Evolutionary conservation across 2,329 filamentous ascomycete genomes (phyloP).

Genomic region (Teratosphaeria gauchensis): DNA sequence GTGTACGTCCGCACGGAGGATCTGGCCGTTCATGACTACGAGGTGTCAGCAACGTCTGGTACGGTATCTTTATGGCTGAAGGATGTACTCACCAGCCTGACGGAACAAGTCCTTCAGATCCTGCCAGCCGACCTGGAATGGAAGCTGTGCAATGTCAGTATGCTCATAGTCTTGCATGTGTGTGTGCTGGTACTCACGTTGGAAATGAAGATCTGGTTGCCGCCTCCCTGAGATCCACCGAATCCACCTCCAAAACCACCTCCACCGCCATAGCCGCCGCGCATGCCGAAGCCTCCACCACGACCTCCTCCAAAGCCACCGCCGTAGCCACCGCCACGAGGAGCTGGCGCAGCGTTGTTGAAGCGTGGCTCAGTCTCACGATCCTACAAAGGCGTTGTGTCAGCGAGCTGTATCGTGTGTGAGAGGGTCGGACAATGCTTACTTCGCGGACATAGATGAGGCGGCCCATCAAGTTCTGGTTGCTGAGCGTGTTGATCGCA

Average conservation of each 20-base stretch:
- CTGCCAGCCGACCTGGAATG: constrained; percentile 96
- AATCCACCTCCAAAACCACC: constrained; percentile 37
- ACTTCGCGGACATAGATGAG: constrained; percentile 98
- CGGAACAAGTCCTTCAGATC: constrained; percentile 98
- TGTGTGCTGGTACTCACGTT: constrained; percentile 66
- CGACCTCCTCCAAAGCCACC: constrained; percentile 23
- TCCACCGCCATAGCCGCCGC: constrained; percentile 45
- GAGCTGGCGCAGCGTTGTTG: constrained; percentile 36
- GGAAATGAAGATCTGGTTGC: constrained; percentile 90
- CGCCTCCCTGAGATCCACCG: constrained; percentile 48
- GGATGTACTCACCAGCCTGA: constrained; percentile 70
- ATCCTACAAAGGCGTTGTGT: constrained; percentile 49
- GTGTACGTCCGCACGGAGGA: constrained; percentile 93
- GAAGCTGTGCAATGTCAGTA: constrained; percentile 55
- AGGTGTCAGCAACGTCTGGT: constrained; percentile 24
- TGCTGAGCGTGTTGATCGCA: constrained; percentile 94
- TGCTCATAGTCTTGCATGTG: constrained; percentile 3
- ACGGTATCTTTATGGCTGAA: not conserved
- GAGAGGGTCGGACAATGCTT: constrained; percentile 18
- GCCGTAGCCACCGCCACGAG: constrained; percentile 45
- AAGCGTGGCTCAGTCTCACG: constrained; percentile 97
- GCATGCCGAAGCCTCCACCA: constrained; percentile 29
- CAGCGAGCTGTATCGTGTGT: constrained; percentile 1
- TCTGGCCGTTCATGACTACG: constrained; percentile 50
- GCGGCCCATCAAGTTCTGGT: constrained; percentile 97